Base-by-base conservation (phyloP, 2,329 filamentous ascomycete genomes). In the Penicillium thymicola region DNA sequence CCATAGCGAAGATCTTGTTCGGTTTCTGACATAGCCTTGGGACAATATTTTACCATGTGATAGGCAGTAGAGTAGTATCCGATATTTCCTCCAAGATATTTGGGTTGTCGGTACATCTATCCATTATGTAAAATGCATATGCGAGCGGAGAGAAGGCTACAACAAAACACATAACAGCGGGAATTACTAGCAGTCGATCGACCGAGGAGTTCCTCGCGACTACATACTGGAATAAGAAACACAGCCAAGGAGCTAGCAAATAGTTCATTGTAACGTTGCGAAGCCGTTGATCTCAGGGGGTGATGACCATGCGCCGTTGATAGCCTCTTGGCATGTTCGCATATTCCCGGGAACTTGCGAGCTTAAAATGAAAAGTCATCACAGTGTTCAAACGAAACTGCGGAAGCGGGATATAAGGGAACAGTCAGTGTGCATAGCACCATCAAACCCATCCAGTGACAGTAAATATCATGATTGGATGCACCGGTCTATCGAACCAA, bases 231-330 rank as follows among this genome's bases (percentile, higher is more conserved):
- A 57, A 43, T 25, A 5, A 54, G 57, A 23, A 21, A 51, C 27
- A 43, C 27, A 52, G 57, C 59, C 57, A 61, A 61, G 57, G 28
- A 53, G 48, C 54, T 59, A 61, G 48, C 10, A 46, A 44, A 36
- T 40, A 23, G 48, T 51, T 34, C 23, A 14, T 37, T 59, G 52
- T n/a, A 60, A 54, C 56, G 23, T 34, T 51, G 56, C 21, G 27
- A 27, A 36, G 34, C 11, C 27, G 28, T 21, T 38, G 41, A 43
- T 56, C 28, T 55, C 44, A 45, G 47, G 47, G 43, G 47, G 18
- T n/a, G 34, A 23, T 37, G 37, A 42, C 43, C 27, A 51, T 58
- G 9, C 18, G 30, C 50, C 32, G 38, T 57, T 18, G 38, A 9
- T n/a, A 30, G 7, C 16, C 4, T 18, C 23, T 37, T 36, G 37